Evolutionary conservation across 1,284 basidiomycete species (phyloP).

Genomic region (Leccinum glutinopallens): DNA sequence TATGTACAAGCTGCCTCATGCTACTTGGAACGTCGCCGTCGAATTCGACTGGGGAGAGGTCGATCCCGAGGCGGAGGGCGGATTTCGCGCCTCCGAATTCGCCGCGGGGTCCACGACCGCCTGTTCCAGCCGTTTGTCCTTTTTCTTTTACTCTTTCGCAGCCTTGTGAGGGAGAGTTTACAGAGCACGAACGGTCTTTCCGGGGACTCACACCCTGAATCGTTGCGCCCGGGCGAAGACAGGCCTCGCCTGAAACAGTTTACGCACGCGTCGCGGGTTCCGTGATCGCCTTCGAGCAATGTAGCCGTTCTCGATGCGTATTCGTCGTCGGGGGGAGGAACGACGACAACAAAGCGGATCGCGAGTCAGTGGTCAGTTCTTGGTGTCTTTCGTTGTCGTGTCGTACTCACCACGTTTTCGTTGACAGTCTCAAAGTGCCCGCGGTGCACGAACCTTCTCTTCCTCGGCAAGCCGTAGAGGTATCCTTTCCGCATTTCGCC

Average conservation of each 20-base stretch:
- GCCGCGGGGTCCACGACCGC: slow-evolving; percentile 33
- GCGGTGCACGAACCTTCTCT: slow-evolving; percentile 31
- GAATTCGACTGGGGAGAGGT: slow-evolving; percentile 59
- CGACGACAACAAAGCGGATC: slow-evolving; percentile 43
- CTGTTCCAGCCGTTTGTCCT: slow-evolving; percentile 18
- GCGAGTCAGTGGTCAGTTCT: slow-evolving; percentile 52
- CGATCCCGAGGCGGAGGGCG: slow-evolving; percentile 64
- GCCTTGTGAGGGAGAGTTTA: slow-evolving; percentile 36
- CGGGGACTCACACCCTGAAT: slow-evolving; percentile 35
- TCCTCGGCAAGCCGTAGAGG: slow-evolving; percentile 31
- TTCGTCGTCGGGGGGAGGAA: not conserved
- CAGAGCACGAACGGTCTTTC: slow-evolving; percentile 40
- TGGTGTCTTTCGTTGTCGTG: not conserved
- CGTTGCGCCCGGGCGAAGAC: slow-evolving; percentile 32
- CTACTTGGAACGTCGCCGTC: slow-evolving; percentile 48
- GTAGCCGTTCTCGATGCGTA: slow-evolving; percentile 29
- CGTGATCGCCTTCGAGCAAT: slow-evolving; percentile 42
- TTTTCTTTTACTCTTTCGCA: slow-evolving; percentile 7
- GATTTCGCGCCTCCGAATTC: slow-evolving; percentile 61
- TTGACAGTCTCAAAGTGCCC: slow-evolving; percentile 27
- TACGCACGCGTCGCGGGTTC: slow-evolving; percentile 67
- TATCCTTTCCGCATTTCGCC: slow-evolving; percentile 35
- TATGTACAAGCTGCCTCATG: no score
- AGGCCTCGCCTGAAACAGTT: slow-evolving; percentile 74
- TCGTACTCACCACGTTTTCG: slow-evolving; percentile 15